Conservation (phyloP, 2,329 filamentous ascomycete species). For the Trichoderma sp. region DNA sequence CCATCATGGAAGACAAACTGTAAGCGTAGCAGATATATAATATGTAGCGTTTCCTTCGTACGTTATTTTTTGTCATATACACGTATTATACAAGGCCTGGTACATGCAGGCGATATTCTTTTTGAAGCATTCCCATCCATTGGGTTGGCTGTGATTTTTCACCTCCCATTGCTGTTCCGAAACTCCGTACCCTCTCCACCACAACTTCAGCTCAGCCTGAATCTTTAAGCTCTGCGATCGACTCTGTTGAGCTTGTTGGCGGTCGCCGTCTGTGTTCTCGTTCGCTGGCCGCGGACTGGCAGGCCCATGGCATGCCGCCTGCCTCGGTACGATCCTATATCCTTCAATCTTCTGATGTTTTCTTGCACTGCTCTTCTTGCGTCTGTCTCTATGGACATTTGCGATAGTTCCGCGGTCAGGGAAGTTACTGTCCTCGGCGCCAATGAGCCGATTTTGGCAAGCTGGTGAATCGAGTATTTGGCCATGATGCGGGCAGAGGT, state of each 20-base stretch:
- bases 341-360: conserved; percentile 82
- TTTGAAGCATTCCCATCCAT: not conserved
- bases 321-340: conserved; percentile 89
- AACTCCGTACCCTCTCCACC: not conserved
- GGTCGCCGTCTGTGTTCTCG: conserved; percentile 69
- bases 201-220: not conserved
- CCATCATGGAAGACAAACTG: conserved; percentile 55
- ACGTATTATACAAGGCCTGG: conserved; percentile 32
- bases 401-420: conserved; percentile 80
- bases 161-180: not conserved
- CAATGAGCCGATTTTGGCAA: conserved; percentile 74
- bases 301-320: conserved; percentile 89
- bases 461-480: conserved; percentile 84
- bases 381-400: conserved; percentile 94
- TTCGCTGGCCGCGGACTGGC: conserved; percentile 88
- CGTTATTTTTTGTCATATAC: conserved; percentile 29
- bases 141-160: not conserved
- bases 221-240: conserved; percentile 40
- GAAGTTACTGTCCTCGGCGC: conserved; percentile 75
- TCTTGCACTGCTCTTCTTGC: conserved; percentile 74
- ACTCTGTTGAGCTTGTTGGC: conserved; percentile 64
- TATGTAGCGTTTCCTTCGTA: not conserved
- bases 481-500: conserved; percentile 76
- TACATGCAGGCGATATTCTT: not conserved
- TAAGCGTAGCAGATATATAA: not conserved